Evolutionary conservation across 495 filamentous ascomycete genomes (phyloP).

Genomic region (Lepraria neglecta): DNA sequence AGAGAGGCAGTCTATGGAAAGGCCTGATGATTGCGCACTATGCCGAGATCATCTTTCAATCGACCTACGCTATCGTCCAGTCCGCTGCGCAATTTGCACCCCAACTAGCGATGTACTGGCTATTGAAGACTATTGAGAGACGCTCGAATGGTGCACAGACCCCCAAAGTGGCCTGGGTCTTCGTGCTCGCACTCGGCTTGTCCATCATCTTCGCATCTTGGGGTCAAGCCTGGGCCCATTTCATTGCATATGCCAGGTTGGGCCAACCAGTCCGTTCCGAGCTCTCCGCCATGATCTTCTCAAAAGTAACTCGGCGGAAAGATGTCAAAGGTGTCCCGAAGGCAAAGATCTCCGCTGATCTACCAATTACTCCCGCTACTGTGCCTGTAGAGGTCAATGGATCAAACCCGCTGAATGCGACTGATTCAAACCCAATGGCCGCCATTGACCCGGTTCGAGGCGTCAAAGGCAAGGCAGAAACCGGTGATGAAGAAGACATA

Average conservation of each 20-base stretch:
- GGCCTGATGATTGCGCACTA: conserved; percentile 52
- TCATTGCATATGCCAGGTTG: conserved; percentile 58
- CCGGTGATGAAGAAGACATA: conserved; percentile 47
- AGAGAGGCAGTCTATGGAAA: conserved; percentile 52
- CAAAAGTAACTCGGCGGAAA: conserved; percentile 72
- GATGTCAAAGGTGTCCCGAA: conserved; percentile 58
- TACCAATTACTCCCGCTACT: neutral
- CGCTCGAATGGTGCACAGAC: conserved; percentile 38
- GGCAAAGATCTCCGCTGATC: conserved; percentile 29
- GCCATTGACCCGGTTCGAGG: neutral
- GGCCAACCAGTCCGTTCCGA: conserved; percentile 61
- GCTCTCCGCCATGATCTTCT: conserved; percentile 65
- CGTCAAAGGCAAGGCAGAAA: conserved; percentile 32
- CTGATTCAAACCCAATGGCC: neutral
- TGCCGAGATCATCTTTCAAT: conserved; percentile 48
- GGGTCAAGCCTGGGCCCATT: conserved; percentile 57
- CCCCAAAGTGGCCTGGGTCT: conserved; percentile 54
- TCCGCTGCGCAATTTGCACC: conserved; percentile 60
- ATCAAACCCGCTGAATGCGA: neutral
- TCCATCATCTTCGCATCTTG: conserved; percentile 49
- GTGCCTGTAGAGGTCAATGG: neutral
- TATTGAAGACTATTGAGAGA: conserved; percentile 58
- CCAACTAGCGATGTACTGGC: conserved; percentile 59
- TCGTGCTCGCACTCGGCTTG: conserved; percentile 57
- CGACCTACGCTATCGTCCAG: conserved; percentile 44